Evolutionary conservation across 2,329 filamentous ascomycete genomes (phyloP).

Genomic region (Bipolaris oryzae): DNA sequence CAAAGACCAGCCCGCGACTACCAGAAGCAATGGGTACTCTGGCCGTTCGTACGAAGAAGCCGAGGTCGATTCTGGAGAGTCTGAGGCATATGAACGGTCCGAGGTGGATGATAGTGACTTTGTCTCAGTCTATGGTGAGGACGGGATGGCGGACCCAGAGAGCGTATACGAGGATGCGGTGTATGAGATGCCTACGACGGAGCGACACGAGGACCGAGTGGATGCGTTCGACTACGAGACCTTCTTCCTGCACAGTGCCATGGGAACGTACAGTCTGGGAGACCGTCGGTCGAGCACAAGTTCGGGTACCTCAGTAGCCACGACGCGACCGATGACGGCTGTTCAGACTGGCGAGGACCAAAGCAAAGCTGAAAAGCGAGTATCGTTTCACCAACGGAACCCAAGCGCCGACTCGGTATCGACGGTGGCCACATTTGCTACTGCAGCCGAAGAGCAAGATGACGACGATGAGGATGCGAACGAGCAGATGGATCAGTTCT

Average conservation of each 20-base stretch:
- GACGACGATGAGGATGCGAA: conserved; percentile 49
- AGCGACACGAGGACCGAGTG: conserved; percentile 86
- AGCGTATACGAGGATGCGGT: conserved; percentile 56
- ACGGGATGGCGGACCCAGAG: conserved; percentile 27
- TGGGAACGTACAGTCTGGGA: conserved; percentile 73
- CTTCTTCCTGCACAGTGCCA: conserved; percentile 91
- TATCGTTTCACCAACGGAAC: conserved; percentile 55
- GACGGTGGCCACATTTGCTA: conserved; percentile 67
- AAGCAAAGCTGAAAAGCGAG: conserved; percentile 32
- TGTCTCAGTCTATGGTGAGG: conserved; percentile 42
- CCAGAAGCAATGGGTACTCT: conserved; percentile 8
- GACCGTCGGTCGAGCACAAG: conserved; percentile 63
- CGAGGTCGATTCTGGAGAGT: conserved; percentile 29
- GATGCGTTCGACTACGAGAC: conserved; percentile 97
- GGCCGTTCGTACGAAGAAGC: conserved; percentile 30
- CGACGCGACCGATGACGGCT: conserved; percentile 51
- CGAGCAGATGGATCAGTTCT: conserved; percentile 50
- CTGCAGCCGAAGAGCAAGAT: conserved; percentile 61
- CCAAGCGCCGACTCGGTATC: conserved; percentile 66
- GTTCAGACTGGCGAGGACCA: conserved; percentile 29
- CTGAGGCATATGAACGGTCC: conserved; percentile 30
- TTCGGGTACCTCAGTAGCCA: conserved; percentile 58
- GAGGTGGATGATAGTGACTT: conserved; percentile 40
- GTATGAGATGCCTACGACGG: conserved; percentile 45
- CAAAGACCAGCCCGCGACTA: not conserved